Evolutionary conservation across 2,329 filamentous ascomycete species (phyloP), one percentile per base, ranked within the genome.

Genomic region (Bertia moriformis): DNA sequence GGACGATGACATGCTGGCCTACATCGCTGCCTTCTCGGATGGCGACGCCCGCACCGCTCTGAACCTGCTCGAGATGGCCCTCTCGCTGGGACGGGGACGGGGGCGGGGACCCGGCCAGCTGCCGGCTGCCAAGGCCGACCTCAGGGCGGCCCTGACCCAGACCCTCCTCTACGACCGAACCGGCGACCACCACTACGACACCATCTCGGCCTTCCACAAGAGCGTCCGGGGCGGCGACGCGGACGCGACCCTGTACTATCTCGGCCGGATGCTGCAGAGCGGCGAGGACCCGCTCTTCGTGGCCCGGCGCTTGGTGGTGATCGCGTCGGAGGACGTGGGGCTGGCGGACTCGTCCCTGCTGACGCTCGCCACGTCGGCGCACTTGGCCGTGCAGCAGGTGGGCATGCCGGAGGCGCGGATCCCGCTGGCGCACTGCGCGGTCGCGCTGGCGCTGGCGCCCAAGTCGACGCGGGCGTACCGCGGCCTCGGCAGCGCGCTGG

Each of bases 101-200:
- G 22, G 22, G 7, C n/a, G n/a, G n/a, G n/a, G n/a, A n/a, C n/a
- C n/a, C n/a, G n/a, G n/a, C n/a, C n/a, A n/a, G n/a, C n/a, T n/a
- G n/a, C 65, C 66, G 7, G 77, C 82, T 45, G 91, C 84, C 0
- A 75, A 80, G 44, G 77, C 81, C 4, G 73, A 77, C 42, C 75
- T 98, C 53, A 94, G 94, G 54, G 66, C 76, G 1, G 73, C 83
- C 2, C 67, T 98, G 7, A 96, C 89, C 2, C 88, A 88, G 54
- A 96, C 89, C 0, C 67, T 96, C 2, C 87, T 96, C 13, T 96
- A 96, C 59, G 91, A 98, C 58, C 78, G 91, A 40, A 84, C 83
- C 0, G 89, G 91, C 39, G 91, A 98, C 58, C 86, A 94, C 55
- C 91, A 96, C 61, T 98, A 96, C 63, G 89, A 98, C 54, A 91